A percentile compares a stretch with the other conserved stretches of the same genome.
These are phyloP conservation scores for Moniliophthora roreri DNA, from an alignment of 1,284 basidiomycete species.

Conservation along the genomic window DNA sequence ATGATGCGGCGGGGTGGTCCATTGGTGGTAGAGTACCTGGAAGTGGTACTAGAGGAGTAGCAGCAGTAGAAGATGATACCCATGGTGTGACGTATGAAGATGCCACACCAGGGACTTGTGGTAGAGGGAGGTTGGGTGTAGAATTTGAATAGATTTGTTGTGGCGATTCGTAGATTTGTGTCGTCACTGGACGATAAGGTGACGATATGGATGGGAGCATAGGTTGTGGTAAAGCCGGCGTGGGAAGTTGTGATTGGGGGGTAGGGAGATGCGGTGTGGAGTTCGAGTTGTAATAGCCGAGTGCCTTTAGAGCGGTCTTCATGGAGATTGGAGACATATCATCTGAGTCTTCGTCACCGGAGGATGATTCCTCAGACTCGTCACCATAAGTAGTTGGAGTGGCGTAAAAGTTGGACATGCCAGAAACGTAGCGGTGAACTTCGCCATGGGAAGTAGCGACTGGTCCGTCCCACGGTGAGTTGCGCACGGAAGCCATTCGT, in stretches of 20 bases:
- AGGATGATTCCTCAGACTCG: neutral
- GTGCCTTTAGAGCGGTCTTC: neutral
- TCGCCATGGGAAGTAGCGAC: constrained; percentile 1
- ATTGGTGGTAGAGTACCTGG: neutral
- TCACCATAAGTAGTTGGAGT: neutral
- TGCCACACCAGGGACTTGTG: neutral
- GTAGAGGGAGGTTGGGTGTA: neutral
- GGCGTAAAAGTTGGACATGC: neutral
- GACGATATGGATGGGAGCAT: neutral
- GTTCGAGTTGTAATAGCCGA: neutral
- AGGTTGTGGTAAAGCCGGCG: neutral
- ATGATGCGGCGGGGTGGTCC: neutral
- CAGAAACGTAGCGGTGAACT: neutral
- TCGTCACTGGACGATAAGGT: neutral
- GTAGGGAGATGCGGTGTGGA: neutral
- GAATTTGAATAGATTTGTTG: neutral
- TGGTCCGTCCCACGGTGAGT: constrained; percentile 1
- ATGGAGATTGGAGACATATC: neutral
- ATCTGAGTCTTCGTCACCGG: neutral
- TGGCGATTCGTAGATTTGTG: neutral
- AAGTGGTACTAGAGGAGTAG: neutral
- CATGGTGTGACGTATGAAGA: constrained; percentile 2
- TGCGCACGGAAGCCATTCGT: neutral
- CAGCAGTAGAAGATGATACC: neutral
- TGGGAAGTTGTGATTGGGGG: neutral